These are phyloP conservation scores for Lolium multiflorum DNA, from an alignment of 176 grass and related monocot genomes.

Conservation along the genomic window DNA sequence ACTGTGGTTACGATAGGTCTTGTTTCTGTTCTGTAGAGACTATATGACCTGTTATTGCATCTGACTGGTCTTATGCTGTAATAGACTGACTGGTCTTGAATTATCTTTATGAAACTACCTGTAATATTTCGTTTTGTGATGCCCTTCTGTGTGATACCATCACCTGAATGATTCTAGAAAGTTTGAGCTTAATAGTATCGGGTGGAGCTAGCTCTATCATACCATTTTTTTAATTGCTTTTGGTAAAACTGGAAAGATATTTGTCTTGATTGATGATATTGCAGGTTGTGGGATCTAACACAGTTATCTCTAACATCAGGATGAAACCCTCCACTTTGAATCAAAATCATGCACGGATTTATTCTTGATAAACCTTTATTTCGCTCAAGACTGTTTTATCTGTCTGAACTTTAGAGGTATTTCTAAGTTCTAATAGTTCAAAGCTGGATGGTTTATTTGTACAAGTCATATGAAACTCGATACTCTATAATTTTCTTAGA, in stretches of 20 bases:
- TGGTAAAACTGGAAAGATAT: slow-evolving; percentile 9
- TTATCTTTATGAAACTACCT: not conserved
- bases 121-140: not conserved
- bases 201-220: not conserved
- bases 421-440: not conserved
- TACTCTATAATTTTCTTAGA: slow-evolving; percentile 29
- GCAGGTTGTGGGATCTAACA: not conserved
- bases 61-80: not conserved
- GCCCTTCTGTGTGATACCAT: not conserved
- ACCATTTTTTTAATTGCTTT: slow-evolving; percentile 2
- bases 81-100: not conserved
- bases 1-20: not conserved
- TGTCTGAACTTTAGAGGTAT: slow-evolving; percentile 25
- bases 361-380: slow-evolving; percentile 11
- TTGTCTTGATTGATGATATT: not conserved
- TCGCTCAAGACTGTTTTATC: not conserved
- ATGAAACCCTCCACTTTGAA: slow-evolving; percentile 16
- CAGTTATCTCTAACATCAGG: not conserved
- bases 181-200: not conserved
- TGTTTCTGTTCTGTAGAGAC: not conserved
- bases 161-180: slow-evolving; percentile 12
- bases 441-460: slow-evolving; percentile 5
- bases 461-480: slow-evolving; percentile 17
- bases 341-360: not conserved
- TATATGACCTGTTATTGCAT: not conserved